phyloP scores from a whole-genome alignment of 2,329 filamentous ascomycete species.

The Trichoderma brevicompactum region DNA sequence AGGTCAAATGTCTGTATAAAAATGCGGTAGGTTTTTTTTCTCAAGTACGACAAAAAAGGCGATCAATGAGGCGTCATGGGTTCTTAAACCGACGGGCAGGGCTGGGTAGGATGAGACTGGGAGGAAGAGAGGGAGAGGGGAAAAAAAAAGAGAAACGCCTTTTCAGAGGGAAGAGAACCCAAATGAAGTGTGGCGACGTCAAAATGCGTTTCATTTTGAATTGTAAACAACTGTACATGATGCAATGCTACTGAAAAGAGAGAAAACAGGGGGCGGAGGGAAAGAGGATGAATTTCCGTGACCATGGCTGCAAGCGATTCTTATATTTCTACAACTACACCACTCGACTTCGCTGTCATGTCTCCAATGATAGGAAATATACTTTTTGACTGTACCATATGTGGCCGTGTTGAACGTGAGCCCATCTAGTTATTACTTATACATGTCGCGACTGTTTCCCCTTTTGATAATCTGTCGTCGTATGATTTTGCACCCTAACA shows the following conservation, averaged over 20 bases:
- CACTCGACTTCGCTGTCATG: slow-evolving; percentile 29
- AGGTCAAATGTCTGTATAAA: slow-evolving; percentile 9
- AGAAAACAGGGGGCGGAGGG: neutral
- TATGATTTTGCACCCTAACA: neutral
- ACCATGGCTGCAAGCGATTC: slow-evolving; percentile 16
- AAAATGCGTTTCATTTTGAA: slow-evolving; percentile 23
- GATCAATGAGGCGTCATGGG: slow-evolving; percentile 26
- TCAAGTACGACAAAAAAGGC: neutral
- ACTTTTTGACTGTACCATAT: slow-evolving; percentile 5
- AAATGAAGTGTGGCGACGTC: neutral
- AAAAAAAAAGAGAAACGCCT: neutral
- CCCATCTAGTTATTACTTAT: neutral
- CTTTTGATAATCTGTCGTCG: neutral
- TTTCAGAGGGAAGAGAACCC: neutral
- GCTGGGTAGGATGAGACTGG: neutral
- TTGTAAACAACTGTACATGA: slow-evolving; percentile 29
- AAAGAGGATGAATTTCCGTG: slow-evolving; percentile 14
- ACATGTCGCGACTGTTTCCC: neutral
- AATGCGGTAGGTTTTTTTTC: neutral
- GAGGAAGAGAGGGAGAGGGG: neutral
- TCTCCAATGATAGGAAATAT: slow-evolving; percentile 24
- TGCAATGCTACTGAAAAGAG: neutral
- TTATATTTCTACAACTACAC: slow-evolving; percentile 27
- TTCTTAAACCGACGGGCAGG: slow-evolving; percentile 12
- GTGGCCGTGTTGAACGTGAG: neutral